Base-by-base conservation (phyloP, 352 stramenopile genomes). In the Pythium rhizo-oryzae region DNA sequence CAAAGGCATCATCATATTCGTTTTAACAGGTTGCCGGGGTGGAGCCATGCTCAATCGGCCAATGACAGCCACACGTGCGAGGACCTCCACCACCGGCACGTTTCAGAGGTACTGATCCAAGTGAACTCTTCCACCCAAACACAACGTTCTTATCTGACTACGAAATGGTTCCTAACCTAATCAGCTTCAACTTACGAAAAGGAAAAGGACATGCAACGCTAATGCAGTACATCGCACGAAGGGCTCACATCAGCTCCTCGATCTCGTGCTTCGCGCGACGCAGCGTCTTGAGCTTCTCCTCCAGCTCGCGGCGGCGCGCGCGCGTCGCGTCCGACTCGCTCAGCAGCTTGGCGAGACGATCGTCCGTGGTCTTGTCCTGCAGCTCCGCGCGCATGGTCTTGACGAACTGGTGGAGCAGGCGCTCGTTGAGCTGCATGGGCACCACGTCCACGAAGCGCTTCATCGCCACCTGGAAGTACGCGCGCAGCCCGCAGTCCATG, bases 221-320 rank as follows among this genome's bases (percentile, higher is more conserved):
- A n/a, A 41, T 41, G 41, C 19, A 49, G 18, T n/a, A 49, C 15
- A 49, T 16, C 6, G 18, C 4, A 7, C 41, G 12, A 21, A n/a
- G 12, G 54, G 4, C 54, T 43, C n/a, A 79, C 44, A 62, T 78
- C 19, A 78, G 59, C 28, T 79, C 35, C 54, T 81, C 67, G 18
- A 81, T 79, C 49, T 81, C 68, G 33, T 63, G 65, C 65, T 80
- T 80, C 16, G 78, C 74, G 6, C 59, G 65, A 1, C 41, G 71
- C 28, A 86, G 55, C 52, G 76, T 25, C 49, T 37, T 15, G 19
- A 86, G 53, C 53, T 80, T 69, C 0, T 75, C 35, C 41, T 59
- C 51, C 0, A 84, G 63, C 43, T 75, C 71, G 15, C 58, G 44
- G 24, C 76, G 76, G 24, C 65, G 68, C 5, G 61, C 33, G 5